Percentiles rank a stretch among this genome's conserved stretches.
Conservation (phyloP, 2,329 filamentous ascomycete species). For the Aspergillus quadrilineatus region DNA sequence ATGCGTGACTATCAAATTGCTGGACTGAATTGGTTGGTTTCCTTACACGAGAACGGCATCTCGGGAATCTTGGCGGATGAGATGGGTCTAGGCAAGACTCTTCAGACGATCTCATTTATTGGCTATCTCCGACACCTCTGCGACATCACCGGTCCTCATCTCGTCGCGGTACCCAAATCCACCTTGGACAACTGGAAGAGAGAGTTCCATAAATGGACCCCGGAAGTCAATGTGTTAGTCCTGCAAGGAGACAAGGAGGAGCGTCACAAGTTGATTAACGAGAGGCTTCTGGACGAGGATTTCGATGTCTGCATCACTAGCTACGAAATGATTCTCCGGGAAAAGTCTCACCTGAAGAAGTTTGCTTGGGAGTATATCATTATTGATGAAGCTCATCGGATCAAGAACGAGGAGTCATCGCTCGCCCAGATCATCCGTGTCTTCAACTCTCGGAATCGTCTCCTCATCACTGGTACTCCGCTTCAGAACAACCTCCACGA, state of each 20-base stretch:
- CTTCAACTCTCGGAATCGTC: conserved; percentile 91
- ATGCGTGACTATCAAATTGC: conserved; percentile 98
- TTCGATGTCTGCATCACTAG: conserved; percentile 98
- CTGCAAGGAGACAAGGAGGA: conserved; percentile 95
- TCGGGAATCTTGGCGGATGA: conserved; percentile 97
- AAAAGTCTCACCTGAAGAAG: conserved; percentile 92
- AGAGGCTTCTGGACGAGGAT: conserved; percentile 86
- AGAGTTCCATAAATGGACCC: conserved; percentile 91
- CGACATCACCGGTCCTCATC: conserved; percentile 84
- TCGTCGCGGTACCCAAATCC: conserved; percentile 91
- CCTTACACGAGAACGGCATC: conserved; percentile 96
- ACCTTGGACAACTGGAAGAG: conserved; percentile 98
- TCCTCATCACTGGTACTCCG: conserved; percentile 94
- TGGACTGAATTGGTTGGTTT: conserved; percentile 96
- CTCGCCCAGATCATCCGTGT: conserved; percentile 93
- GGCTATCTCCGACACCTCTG: conserved; percentile 91
- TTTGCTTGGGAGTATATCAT: conserved; percentile 99
- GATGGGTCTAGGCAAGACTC: conserved; percentile 96
- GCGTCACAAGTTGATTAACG: conserved; percentile 81
- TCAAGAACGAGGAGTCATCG: conserved; percentile 99
- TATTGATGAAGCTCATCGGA: conserved; percentile 95
- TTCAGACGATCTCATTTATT: conserved; percentile 95
- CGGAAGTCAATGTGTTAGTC: conserved; percentile 90
- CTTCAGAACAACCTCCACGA: conserved; percentile 98
- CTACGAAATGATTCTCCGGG: conserved; percentile 97